A percentile compares a stretch with the other conserved stretches of the same genome.
Conservation (phyloP, 768 basidiomycete genomes). For the Amanita subjunquillea region DNA sequence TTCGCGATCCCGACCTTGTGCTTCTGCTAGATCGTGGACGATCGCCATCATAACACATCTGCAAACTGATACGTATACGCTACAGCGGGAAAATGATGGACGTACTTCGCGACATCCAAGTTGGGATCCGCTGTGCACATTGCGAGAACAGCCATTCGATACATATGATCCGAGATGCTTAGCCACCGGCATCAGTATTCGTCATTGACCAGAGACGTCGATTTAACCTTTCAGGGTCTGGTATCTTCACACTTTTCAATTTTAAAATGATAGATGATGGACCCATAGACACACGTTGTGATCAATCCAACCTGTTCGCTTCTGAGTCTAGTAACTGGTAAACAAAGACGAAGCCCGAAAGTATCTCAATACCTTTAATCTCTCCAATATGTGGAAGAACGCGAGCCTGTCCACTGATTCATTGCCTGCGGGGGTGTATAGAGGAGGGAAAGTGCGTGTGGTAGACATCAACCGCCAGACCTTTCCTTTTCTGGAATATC, state of each 20-base stretch:
- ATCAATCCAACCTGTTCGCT: conserved; percentile 91
- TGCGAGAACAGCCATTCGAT: conserved; percentile 90
- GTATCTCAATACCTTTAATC: conserved; percentile 71
- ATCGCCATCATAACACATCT: conserved; percentile 85
- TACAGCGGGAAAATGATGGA: background rate
- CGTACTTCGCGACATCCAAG: conserved; percentile 67
- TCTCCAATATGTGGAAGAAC: conserved; percentile 84
- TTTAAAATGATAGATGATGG: background rate
- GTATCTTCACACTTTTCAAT: conserved; percentile 41
- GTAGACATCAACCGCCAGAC: too few relatives aligned
- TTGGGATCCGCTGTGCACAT: conserved; percentile 74
- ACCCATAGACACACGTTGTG: conserved; percentile 42
- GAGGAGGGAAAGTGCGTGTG: conserved; percentile 46
- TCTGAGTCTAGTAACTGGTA: conserved; percentile 62
- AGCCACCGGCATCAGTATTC: background rate
- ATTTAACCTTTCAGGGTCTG: conserved; percentile 67
- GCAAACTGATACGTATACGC: background rate
- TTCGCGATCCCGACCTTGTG: conserved; percentile 47
- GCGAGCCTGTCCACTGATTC: conserved; percentile 61
- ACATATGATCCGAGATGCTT: conserved; percentile 97
- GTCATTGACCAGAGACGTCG: background rate
- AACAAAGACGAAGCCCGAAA: background rate
- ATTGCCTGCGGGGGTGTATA: conserved; percentile 46
- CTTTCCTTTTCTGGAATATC: too few relatives aligned
- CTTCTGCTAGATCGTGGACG: conserved; percentile 95